Base-by-base conservation (phyloP, 805 yeast species). In the Peterozyma xylosa region DNA sequence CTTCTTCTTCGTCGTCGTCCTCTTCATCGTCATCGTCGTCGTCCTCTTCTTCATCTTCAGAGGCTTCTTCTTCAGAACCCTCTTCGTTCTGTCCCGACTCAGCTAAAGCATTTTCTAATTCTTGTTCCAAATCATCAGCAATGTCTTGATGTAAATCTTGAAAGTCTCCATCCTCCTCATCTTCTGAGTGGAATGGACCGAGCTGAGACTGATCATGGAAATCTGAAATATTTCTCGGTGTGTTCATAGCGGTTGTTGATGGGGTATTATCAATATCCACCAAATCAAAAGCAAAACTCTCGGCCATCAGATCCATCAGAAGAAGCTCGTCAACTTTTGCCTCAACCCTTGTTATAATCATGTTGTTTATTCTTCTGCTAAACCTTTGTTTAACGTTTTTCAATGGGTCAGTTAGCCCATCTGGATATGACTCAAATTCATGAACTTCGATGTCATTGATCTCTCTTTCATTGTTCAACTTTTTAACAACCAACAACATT, bases 331-430 rank as follows among this genome's bases (percentile, higher is more conserved):
- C 85, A 4, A 91, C 96, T 43, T 77, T 78, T 33, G 74, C 74
- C 50, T 91, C 96, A 7, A 88, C 80, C 49, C 79, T 80, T 45
- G 87, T 86, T 56, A 89, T 78, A 18, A 85, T 80, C 36, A 81
- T 70, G 42, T 80, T 81, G 44, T 82, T 79, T 49, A 86, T 73
- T 46, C 83, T 78, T 43, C 82, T 76, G 41, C 87, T 80, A 56
- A 86, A 82, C 48, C 93, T 71, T 37, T 88, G 67, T 48, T 83
- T 75, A 2, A 82, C 84, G 51, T 82, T 80, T 53, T 77, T 75
- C 64, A 86, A 69, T 1, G 98, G 96, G 6, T 87, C 82, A 0
- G 93, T 78, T 15, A 93, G 59, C 7, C 99, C 99, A 60, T 86
- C 87, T n/a, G 76, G 78, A 52, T 70, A 76, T 41, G 56, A 65